These are phyloP conservation scores for Aurifilum marmelostoma DNA, from an alignment of 2,329 filamentous ascomycete species.

Conservation along the genomic window DNA sequence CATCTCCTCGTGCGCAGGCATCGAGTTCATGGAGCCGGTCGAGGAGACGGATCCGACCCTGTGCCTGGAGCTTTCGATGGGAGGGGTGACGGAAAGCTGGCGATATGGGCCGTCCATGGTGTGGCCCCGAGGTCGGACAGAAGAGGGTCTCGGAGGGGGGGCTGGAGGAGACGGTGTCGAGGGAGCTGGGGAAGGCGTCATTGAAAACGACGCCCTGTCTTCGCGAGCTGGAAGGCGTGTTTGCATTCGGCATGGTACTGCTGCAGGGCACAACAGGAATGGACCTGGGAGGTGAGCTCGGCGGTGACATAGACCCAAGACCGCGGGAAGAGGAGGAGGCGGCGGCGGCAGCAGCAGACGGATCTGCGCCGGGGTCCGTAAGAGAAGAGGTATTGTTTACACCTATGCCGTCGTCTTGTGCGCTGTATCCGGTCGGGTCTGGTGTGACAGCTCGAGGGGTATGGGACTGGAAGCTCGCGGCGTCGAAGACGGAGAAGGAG, in stretches of 20 bases:
- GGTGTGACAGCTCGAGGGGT: slow-evolving; percentile 68
- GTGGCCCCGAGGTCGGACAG: slow-evolving; percentile 57
- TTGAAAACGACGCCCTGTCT: slow-evolving; percentile 65
- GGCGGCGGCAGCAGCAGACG: slow-evolving; percentile 17
- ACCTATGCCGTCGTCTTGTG: slow-evolving; percentile 34
- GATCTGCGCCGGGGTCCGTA: slow-evolving; percentile 16
- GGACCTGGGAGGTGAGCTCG: slow-evolving; percentile 50
- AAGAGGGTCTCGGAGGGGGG: slow-evolving; percentile 43
- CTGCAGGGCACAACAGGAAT: slow-evolving; percentile 45
- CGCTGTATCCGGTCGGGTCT: slow-evolving; percentile 50
- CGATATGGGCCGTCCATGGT: slow-evolving; percentile 61
- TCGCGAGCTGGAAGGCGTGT: slow-evolving; percentile 31
- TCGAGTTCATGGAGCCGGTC: slow-evolving; percentile 58
- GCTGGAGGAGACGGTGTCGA: slow-evolving; percentile 51
- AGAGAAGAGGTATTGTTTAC: slow-evolving; percentile 26
- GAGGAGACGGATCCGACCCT: slow-evolving; percentile 74
- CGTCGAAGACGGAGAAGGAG: not conserved
- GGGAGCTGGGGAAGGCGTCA: slow-evolving; percentile 55
- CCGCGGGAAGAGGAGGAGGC: slow-evolving; percentile 34
- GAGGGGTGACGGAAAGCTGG: slow-evolving; percentile 43
- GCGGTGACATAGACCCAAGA: slow-evolving; percentile 44
- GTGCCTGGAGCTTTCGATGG: slow-evolving; percentile 55
- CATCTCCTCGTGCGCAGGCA: slow-evolving; percentile 55
- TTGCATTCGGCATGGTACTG: slow-evolving; percentile 41
- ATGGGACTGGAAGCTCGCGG: slow-evolving; percentile 15